These are phyloP conservation scores for Boletus tylopilopsis DNA, from an alignment of 768 basidiomycete genomes.

Conservation along the genomic window DNA sequence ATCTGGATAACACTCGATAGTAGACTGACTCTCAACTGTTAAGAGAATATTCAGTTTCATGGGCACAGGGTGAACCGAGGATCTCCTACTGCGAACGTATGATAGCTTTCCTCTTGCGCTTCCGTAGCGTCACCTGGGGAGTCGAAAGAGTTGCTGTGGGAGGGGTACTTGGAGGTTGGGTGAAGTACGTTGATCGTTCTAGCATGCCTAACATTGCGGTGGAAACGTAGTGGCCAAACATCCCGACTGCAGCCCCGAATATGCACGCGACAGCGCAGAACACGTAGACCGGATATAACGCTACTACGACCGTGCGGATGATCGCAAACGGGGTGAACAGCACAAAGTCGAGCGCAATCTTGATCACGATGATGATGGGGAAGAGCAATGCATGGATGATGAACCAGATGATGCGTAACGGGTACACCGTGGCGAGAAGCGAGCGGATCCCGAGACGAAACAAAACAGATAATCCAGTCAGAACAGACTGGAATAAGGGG, in stretches of 20 bases:
- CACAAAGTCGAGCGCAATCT: slow-evolving; percentile 39
- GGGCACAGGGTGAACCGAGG: background rate
- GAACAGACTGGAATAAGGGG: slow-evolving; percentile 13
- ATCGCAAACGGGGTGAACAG: slow-evolving; percentile 45
- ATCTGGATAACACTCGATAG: no score
- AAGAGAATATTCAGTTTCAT: no score
- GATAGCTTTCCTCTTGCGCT: slow-evolving; percentile 21
- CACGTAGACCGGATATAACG: slow-evolving; percentile 53
- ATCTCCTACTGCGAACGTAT: slow-evolving; percentile 20
- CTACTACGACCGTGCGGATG: slow-evolving; percentile 36
- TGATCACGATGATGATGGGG: slow-evolving; percentile 42
- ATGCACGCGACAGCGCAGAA: slow-evolving; percentile 56
- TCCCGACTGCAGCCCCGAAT: slow-evolving; percentile 43
- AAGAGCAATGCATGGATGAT: slow-evolving; percentile 41
- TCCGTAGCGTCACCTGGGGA: slow-evolving; percentile 17
- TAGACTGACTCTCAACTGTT: background rate
- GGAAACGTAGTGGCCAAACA: slow-evolving; percentile 31
- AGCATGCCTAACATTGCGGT: slow-evolving; percentile 10
- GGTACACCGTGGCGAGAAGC: slow-evolving; percentile 13
- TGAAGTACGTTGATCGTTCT: slow-evolving; percentile 12
- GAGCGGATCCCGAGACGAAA: slow-evolving; percentile 11
- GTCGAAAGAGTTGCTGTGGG: background rate
- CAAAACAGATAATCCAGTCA: slow-evolving; percentile 11
- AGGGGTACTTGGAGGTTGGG: slow-evolving; percentile 1
- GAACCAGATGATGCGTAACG: slow-evolving; percentile 23